phyloP scores from a whole-genome alignment of 83 land plant species.

The Thuja plicata region DNA sequence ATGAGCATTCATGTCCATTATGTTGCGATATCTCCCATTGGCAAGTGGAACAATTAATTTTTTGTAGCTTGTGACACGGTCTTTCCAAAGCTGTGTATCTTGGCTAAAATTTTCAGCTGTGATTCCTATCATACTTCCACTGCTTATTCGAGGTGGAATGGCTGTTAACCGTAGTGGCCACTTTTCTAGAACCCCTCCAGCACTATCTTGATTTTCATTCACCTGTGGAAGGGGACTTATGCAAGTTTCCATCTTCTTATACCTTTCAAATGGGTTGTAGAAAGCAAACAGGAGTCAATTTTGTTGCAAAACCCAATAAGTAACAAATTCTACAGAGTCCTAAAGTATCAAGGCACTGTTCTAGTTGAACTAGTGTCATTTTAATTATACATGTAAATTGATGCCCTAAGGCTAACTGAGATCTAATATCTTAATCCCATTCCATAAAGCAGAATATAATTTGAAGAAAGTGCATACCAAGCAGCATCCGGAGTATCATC shows the following conservation, averaged over 20 bases:
- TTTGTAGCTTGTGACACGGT: slow-evolving; percentile 52
- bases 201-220: slow-evolving; percentile 23
- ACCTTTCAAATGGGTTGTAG: slow-evolving; percentile 24
- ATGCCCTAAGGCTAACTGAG: not conserved
- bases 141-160: slow-evolving; percentile 37
- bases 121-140: slow-evolving; percentile 34
- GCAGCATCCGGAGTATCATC: slow-evolving; percentile 33
- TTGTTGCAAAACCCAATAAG: not conserved
- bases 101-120: slow-evolving; percentile 27
- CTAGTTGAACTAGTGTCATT: not conserved
- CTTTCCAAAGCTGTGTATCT: slow-evolving; percentile 55
- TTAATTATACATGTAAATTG: not conserved
- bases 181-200: slow-evolving; percentile 33
- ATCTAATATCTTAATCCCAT: not conserved
- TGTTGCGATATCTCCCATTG: slow-evolving; percentile 53
- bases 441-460: not conserved
- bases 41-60: slow-evolving; percentile 23
- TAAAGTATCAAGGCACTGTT: not conserved
- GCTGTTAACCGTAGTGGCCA: slow-evolving; percentile 39
- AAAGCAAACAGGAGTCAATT: not conserved
- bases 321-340: not conserved
- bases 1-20: slow-evolving; percentile 69
- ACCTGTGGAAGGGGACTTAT: slow-evolving; percentile 43
- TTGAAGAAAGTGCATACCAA: slow-evolving; percentile 26
- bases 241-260: slow-evolving; percentile 52